Base-by-base conservation (phyloP, 306 rosid genomes). In the Quercus variabilis region DNA sequence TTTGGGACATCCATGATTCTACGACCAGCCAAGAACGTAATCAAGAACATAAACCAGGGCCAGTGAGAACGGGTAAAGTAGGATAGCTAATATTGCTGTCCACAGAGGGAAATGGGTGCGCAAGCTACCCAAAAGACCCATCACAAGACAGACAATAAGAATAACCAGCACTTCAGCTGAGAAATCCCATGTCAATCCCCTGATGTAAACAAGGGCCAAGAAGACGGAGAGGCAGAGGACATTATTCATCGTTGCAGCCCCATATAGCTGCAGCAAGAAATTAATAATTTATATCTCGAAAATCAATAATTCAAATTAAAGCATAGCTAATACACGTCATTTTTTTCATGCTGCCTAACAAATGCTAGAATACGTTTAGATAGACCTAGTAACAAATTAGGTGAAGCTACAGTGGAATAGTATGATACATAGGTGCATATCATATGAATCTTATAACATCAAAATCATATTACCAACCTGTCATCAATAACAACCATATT, bases 111-210 rank as follows among this genome's bases (percentile, higher is more conserved):
- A 96, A 62, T 79, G 77, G 1, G 97, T 96, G 76, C 93, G 96
- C 79, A 96, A 88, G 84, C 99, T 91, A 76, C 85, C 90, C 6
- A 93, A 81, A n/a, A 60, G 76, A n/a, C 98, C 97, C 93, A 93
- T 88, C 25, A 90, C 84, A 4, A 90, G 0, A 82, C 97, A 90
- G 30, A 93, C 98, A 0, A 96, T 54, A 14, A 96, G 79, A 78
- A 96, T 96, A 35, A 96, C 94, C 75, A 96, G 60, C 67, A 96
- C 98, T 87, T 91, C 98, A 1, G 97, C 83, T 14, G 98, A 90
- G 88, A 96, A 96, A 82, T 96, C 87, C 99, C 99, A 96, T 64
- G 92, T 84, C 87, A 93, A 83, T 74, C 87, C 99, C 78, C 97
- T 83, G 17, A 13, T 35, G 58, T 96, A 96, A 17, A 96, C 98